phyloP scores from a whole-genome alignment of 106 monocot species.

The Agapanthus africanus region DNA sequence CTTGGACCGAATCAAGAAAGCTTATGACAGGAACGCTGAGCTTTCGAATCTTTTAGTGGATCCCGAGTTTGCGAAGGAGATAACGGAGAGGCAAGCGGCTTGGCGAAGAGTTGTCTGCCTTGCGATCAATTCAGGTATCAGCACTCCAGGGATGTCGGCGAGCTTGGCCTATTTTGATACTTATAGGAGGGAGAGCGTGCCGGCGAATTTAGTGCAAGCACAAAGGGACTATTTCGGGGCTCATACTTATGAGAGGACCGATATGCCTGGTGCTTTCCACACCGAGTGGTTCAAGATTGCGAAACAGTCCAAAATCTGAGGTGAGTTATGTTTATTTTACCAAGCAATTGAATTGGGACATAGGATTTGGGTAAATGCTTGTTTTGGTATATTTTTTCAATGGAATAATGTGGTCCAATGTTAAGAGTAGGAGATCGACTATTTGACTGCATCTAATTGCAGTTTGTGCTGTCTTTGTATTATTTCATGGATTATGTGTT shows the following conservation, averaged over 20 bases:
- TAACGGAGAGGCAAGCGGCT: slow-evolving; percentile 36
- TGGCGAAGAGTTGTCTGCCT: slow-evolving; percentile 45
- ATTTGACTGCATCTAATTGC: no score
- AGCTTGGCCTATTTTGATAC: slow-evolving; percentile 54
- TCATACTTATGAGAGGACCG: slow-evolving; percentile 43
- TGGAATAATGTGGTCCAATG: no score
- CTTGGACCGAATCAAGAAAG: slow-evolving; percentile 49
- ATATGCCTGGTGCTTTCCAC: slow-evolving; percentile 44
- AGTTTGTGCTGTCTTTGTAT: no score
- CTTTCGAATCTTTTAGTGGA: slow-evolving; percentile 44
- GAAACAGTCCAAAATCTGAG: slow-evolving; percentile 33
- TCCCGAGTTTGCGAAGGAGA: slow-evolving; percentile 52
- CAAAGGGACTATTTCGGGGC: slow-evolving; percentile 60
- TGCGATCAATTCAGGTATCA: slow-evolving; percentile 37
- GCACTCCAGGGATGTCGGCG: slow-evolving; percentile 45
- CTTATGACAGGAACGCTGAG: slow-evolving; percentile 39
- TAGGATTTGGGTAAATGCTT: no score
- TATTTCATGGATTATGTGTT: no score
- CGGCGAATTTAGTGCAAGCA: slow-evolving; percentile 50
- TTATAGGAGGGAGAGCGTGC: slow-evolving; percentile 47
- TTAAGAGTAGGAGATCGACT: no score
- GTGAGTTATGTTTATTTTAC: no score
- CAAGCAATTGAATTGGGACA: no score
- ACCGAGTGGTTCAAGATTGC: slow-evolving; percentile 62
- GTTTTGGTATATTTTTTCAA: no score